Base-by-base conservation (phyloP, 192 early-diverging fungal genomes). In the Kickxella alabastrina region DNA sequence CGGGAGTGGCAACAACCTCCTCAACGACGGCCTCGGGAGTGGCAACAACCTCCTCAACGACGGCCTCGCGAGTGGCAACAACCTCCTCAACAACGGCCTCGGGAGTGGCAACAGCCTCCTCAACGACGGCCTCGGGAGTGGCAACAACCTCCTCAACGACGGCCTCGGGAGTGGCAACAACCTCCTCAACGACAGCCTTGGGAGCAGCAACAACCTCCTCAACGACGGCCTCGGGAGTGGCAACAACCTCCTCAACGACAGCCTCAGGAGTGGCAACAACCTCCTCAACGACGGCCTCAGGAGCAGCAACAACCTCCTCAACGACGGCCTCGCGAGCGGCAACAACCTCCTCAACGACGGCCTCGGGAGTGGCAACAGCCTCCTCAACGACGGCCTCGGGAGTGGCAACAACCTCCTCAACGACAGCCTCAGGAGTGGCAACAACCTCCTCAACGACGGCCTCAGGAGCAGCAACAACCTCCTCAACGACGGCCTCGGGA, bases 281-380 rank as follows among this genome's bases (percentile, higher is more conserved):
- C 13, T 14, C 14, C 24, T 49, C 56, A 10, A n/a, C 50, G 10
- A 23, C 35, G 28, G 47, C 10, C 21, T 67, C 39, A 13, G 31
- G 34, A 4, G 27, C 8, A 8, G 21, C 31, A 17, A 27, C 45
- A n/a, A 23, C 31, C 8, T 15, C 15, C 21, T 41, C 18, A 18
- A 10, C 39, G 18, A 14, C 19, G 34, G 34, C 17, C 5, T 37
- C 44, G 27, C 14, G 26, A 28, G 27, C 27, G 5, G 44, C 34
- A 9, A 10, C 51, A 42, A 28, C n/a, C 13, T 14, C 14, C 24
- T 49, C 56, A 10, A n/a, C 50, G 10, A 23, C 35, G 28, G 47
- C 10, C 21, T 67, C 39, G 14, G 31, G 34, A 4, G 27, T 8
- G 10, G 21, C 31, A 17, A 27, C 45, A n/a, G 31, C 31, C 8